These are phyloP conservation scores for Cryptosporidium bovis DNA, from an alignment of 169 alveolate genomes.

Conservation along the genomic window DNA sequence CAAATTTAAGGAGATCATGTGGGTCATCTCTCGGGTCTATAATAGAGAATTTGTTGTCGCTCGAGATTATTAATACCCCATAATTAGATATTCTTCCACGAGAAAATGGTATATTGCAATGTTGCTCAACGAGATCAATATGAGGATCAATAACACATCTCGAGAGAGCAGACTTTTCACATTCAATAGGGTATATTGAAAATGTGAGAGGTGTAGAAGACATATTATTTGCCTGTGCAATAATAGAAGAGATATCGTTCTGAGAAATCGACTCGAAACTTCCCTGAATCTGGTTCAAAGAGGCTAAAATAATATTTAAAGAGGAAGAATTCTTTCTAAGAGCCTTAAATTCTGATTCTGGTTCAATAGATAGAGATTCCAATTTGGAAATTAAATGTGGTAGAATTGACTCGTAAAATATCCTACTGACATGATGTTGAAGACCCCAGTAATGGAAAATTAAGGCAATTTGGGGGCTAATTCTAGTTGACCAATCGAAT, in stretches of 20 bases:
- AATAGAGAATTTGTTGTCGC: neutral
- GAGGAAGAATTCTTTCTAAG: conserved; percentile 21
- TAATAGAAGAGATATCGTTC: conserved; percentile 28
- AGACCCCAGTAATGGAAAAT: conserved; percentile 72
- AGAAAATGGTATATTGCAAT: conserved; percentile 60
- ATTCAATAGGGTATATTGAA: conserved; percentile 63
- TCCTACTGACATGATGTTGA: conserved; percentile 45
- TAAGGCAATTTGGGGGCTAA: conserved; percentile 65
- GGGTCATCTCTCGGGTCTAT: conserved; percentile 74
- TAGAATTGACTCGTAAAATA: conserved; percentile 51
- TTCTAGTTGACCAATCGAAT: conserved; percentile 61
- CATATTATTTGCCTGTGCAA: conserved; percentile 29
- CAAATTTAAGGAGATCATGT: conserved; percentile 45
- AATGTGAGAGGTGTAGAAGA: conserved; percentile 25
- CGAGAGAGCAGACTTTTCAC: conserved; percentile 40
- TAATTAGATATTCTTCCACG: conserved; percentile 61
- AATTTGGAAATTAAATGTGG: conserved; percentile 59
- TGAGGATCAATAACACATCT: conserved; percentile 66
- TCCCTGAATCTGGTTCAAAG: neutral
- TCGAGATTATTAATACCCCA: conserved; percentile 1
- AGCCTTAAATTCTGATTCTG: conserved; percentile 32
- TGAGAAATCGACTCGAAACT: conserved; percentile 12
- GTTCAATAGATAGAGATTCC: conserved; percentile 41
- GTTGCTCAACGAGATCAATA: conserved; percentile 31
- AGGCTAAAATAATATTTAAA: conserved; percentile 20